Base-by-base conservation (phyloP, 1,139 yeast species). In the Kluyveromyces sp. region DNA sequence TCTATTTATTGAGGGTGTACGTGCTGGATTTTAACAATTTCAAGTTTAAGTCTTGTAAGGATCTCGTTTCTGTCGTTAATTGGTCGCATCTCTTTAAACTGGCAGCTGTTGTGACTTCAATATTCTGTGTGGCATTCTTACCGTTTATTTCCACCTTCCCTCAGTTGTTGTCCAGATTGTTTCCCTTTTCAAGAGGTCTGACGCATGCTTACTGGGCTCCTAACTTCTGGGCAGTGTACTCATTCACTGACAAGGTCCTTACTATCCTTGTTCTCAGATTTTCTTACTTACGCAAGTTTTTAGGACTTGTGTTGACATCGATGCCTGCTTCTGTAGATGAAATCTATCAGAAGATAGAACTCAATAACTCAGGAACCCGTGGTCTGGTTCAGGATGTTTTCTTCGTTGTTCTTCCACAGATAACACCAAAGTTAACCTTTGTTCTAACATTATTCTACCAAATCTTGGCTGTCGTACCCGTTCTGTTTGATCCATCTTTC, bases 131-230 rank as follows among this genome's bases (percentile, higher is more conserved):
- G 2, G 89, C 96, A 6, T 87, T 94, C 66, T 85, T 73, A 0
- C 99, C 98, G 0, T 88, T 88, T 58, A 65, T 74, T 11, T 78
- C 73, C 4, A 83, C 81, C 36, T 58, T 84, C 42, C 83, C 85
- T 1, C 78, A 86, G 49, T 66, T 92, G 15, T 41, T 86, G 11
- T 61, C 69, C 4, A 70, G 98, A 41, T 66, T 94, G 33, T 92
- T 92, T 65, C 98, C 98, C 4, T 92, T 92, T 60, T 83, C 95
- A 41, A 74, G 98, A 58, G 98, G 98, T 1, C 71, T 94, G 33
- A 92, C 96, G 3, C 98, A 94, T 64, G 96, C 97, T 0, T 94
- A 94, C 66, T 92, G 98, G 98, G 98, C 98, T 0, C 98, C 98
- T 3, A 92, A 92, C 56, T 70, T 88, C 43, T 92, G 99, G 99